Evolutionary conservation across 148 eudicot genomes (phyloP), one percentile per base, ranked within the genome.

Genomic region (Rhododendron simsii): DNA sequence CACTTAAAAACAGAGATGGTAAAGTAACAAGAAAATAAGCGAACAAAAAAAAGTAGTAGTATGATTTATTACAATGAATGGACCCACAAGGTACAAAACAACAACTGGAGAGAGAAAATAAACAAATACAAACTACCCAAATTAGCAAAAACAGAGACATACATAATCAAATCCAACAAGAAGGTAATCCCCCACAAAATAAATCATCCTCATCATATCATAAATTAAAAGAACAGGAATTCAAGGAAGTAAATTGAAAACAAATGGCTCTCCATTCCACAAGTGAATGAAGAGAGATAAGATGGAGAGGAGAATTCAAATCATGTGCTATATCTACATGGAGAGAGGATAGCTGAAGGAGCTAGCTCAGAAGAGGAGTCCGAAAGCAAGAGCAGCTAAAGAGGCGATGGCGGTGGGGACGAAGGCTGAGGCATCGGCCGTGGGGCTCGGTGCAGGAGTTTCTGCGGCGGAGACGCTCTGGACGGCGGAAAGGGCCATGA

Each of bases 381-480:
- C 91, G 51, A 84, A 90, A 14, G 87, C 89, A 2, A 90, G 80
- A 23, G 89, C 90, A 11, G 89, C 53, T 4, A 90, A 47, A 15
- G 91, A 90, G 63, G 88, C 89, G 37, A 87, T 75, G 37, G 90
- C 86, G n/a, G 90, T 59, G 20, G 91, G 91, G 44, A 90, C 21
- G 86, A 90, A 82, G 13, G 28, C 82, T 81, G 86, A 5, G 45
- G 91, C 91, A 50, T 88, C 91, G 12, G 91, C 79, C 21, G 75
- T 21, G 15, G 91, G 91, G 2, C 85, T 86, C 8, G 91, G 91
- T 0, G 91, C 89, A 0, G 91, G 92, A 13, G 90, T 81, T 6
- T 91, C 91, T 12, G 48, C 87, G 23, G 92, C 92, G 67, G 89
- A 87, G 12, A 85, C 89, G 78, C 81, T 84, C 59, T 79, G 85